These are phyloP conservation scores for Saturnispora gosingensis DNA, from an alignment of 805 yeast genomes.

Conservation along the genomic window DNA sequence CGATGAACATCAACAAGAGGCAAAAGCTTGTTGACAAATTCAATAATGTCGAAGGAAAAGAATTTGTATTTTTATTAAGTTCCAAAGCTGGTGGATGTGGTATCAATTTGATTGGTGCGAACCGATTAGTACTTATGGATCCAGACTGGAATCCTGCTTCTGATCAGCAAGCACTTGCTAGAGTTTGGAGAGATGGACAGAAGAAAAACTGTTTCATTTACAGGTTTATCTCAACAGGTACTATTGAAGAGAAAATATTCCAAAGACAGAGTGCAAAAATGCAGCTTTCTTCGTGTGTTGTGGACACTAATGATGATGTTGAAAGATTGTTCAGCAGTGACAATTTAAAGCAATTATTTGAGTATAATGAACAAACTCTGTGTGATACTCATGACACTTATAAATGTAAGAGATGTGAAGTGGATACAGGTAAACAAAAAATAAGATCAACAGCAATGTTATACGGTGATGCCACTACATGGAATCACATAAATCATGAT, in stretches of 20 bases:
- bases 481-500: conserved; percentile 80
- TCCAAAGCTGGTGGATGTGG: conserved; percentile 99
- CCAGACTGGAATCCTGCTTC: conserved; percentile 98
- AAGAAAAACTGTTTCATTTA: conserved; percentile 94
- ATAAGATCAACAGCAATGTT: conserved; percentile 75
- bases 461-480: conserved; percentile 94
- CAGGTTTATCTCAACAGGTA: conserved; percentile 87
- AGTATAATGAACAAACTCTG: conserved; percentile 51
- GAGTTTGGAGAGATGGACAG: conserved; percentile 99
- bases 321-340: conserved; percentile 86
- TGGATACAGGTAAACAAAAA: conserved; percentile 45
- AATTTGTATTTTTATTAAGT: conserved; percentile 80
- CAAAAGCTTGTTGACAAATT: conserved; percentile 83
- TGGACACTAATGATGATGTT: conserved; percentile 92
- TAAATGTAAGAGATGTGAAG: conserved; percentile 71
- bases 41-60: conserved; percentile 82
- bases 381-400: conserved; percentile 93
- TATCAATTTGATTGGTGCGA: conserved; percentile 93
- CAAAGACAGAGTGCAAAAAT: conserved; percentile 94
- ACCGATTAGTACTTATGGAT: conserved; percentile 77
- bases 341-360: conserved; percentile 64
- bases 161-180: conserved; percentile 94
- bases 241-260: conserved; percentile 92
- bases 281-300: conserved; percentile 90
- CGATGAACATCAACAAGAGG: conserved; percentile 84